phyloP scores from a whole-genome alignment of 2,329 filamentous ascomycete species.

The Penicillium sp. region DNA sequence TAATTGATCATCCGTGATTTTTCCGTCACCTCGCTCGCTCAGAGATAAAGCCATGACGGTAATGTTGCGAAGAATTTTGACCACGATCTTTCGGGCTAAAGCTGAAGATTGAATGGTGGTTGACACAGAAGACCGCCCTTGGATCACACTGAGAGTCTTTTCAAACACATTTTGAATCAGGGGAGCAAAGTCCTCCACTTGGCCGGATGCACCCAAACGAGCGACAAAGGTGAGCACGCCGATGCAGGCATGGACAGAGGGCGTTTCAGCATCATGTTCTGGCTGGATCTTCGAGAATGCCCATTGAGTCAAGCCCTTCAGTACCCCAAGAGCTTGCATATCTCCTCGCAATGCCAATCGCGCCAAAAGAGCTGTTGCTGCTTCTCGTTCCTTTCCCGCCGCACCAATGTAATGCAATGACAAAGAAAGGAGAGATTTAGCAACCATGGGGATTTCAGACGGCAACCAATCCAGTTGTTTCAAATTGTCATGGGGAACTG shows the following conservation, averaged over 20 bases:
- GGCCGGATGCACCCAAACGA: conserved; percentile 70
- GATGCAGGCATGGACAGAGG: conserved; percentile 72
- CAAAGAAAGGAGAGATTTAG: conserved; percentile 69
- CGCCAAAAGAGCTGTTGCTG: conserved; percentile 80
- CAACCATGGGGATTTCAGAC: conserved; percentile 66
- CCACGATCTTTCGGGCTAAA: conserved; percentile 75
- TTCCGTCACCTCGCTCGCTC: conserved; percentile 39
- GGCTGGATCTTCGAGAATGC: conserved; percentile 63
- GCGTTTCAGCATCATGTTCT: conserved; percentile 36
- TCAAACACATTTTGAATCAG: conserved; percentile 69
- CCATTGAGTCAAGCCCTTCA: conserved; percentile 71
- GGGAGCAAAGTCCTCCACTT: conserved; percentile 71
- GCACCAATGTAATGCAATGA: conserved; percentile 71
- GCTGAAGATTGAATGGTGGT: conserved; percentile 69
- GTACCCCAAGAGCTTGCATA: conserved; percentile 77
- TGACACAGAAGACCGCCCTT: conserved; percentile 52
- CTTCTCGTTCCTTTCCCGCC: conserved; percentile 84
- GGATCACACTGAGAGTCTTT: conserved; percentile 62
- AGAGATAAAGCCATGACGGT: conserved; percentile 65
- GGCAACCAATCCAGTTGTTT: conserved; percentile 51
- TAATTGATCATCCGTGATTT: conserved; percentile 33
- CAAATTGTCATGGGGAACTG: conserved; percentile 37
- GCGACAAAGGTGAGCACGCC: conserved; percentile 79
- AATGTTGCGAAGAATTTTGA: conserved; percentile 81
- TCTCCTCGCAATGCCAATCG: conserved; percentile 80